Evolutionary conservation across 1,139 yeast species (phyloP).

Genomic region (Saccharomyces hybrid): DNA sequence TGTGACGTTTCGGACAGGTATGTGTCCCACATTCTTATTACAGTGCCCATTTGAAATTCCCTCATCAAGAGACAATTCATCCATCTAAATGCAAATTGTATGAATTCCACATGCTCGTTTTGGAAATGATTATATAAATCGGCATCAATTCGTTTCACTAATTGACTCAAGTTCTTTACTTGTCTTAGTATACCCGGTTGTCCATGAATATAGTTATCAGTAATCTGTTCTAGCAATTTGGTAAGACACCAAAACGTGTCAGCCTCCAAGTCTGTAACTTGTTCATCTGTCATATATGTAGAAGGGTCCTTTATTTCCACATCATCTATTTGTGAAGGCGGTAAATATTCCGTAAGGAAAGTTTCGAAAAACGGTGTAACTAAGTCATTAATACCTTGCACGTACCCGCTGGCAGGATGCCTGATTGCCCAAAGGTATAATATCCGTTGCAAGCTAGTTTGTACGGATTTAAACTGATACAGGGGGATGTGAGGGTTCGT

Average conservation of each 20-base stretch:
- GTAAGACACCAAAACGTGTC: slow-evolving; percentile 97
- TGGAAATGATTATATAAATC: slow-evolving; percentile 69
- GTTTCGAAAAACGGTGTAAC: slow-evolving; percentile 92
- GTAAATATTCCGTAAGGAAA: slow-evolving; percentile 62
- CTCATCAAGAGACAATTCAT: slow-evolving; percentile 97
- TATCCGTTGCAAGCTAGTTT: slow-evolving; percentile 69
- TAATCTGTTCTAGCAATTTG: slow-evolving; percentile 82
- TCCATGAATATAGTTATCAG: slow-evolving; percentile 93
- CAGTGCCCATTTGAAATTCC: slow-evolving; percentile 68
- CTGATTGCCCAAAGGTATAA: slow-evolving; percentile 92
- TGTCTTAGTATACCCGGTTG: slow-evolving; percentile 96
- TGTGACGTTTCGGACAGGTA: slow-evolving; percentile 68
- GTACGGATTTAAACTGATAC: slow-evolving; percentile 64
- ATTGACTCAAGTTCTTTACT: slow-evolving; percentile 68
- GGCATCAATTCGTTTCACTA: slow-evolving; percentile 72
- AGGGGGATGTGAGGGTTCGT: slow-evolving; percentile 81
- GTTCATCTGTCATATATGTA: slow-evolving; percentile 45
- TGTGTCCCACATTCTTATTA: slow-evolving; percentile 97
- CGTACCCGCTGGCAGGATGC: slow-evolving; percentile 97
- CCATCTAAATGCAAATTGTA: slow-evolving; percentile 96
- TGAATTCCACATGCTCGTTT: slow-evolving; percentile 75
- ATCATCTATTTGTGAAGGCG: slow-evolving; percentile 32
- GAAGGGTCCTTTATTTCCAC: slow-evolving; percentile 56
- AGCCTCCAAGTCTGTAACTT: slow-evolving; percentile 66
- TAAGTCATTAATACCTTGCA: slow-evolving; percentile 95